These are phyloP conservation scores for Collybia nuda DNA, from an alignment of 768 basidiomycete species.

Conservation along the genomic window DNA sequence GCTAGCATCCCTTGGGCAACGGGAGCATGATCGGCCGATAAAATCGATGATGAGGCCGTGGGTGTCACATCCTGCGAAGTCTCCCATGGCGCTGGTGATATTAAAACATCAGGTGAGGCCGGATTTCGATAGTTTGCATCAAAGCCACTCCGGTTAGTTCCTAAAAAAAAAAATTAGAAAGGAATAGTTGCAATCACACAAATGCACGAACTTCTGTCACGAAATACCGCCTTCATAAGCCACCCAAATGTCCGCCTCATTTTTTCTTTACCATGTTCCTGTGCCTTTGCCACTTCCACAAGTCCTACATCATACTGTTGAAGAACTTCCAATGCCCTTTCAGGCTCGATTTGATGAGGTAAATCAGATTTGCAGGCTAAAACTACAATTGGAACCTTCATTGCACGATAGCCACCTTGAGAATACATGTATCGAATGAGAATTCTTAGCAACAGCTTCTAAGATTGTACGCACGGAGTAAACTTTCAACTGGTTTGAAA, in stretches of 20 bases:
- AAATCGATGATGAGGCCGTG: constrained; percentile 41
- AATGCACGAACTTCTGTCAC: constrained; percentile 41
- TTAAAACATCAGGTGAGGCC: constrained; percentile 64
- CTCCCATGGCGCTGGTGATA: constrained; percentile 56
- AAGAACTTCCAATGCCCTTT: constrained; percentile 47
- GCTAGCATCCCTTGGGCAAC: constrained; percentile 18
- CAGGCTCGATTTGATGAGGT: constrained; percentile 55
- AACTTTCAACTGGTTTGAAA: constrained; percentile 61
- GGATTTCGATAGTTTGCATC: constrained; percentile 62
- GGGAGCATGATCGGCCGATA: constrained; percentile 24
- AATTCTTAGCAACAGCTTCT: neutral
- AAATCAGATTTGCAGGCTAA: constrained; percentile 89
- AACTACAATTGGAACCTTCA: constrained; percentile 67
- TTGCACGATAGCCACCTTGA: constrained; percentile 56
- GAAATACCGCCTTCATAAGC: constrained; percentile 65
- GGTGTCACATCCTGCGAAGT: constrained; percentile 52
- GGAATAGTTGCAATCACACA: neutral
- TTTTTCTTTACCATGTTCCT: constrained; percentile 63
- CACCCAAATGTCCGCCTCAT: constrained; percentile 76
- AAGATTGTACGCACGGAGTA: constrained; percentile 60
- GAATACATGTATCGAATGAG: constrained; percentile 7
- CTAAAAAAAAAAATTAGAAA: constrained; percentile 15
- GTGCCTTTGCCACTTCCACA: constrained; percentile 64
- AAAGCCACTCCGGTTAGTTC: constrained; percentile 24
- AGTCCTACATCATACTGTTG: constrained; percentile 72